These are phyloP conservation scores for Stemphylium lycopersici DNA, from an alignment of 2,329 filamentous ascomycete genomes.

Conservation along the genomic window DNA sequence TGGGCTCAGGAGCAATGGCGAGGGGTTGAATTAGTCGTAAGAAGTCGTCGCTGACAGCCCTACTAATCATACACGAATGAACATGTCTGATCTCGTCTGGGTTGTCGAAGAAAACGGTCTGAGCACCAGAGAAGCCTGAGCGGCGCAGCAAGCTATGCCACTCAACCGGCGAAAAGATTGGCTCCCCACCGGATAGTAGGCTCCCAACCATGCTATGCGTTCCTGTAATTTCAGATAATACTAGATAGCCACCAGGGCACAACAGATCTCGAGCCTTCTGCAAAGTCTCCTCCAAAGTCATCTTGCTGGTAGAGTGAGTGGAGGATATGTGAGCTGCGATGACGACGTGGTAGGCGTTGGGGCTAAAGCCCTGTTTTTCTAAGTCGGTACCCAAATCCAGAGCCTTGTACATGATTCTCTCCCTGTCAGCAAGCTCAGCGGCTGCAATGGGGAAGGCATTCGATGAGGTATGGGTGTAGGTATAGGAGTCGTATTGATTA, in stretches of 20 bases:
- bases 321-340: conserved; percentile 17
- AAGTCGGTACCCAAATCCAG: too few species aligned
- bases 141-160: conserved; percentile 25
- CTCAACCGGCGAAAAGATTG: neutral
- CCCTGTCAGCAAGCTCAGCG: too few species aligned
- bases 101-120: neutral
- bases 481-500: too few species aligned
- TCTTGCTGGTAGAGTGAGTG: conserved; percentile 10
- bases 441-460: too few species aligned
- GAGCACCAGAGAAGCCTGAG: neutral
- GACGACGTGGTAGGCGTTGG: conserved; percentile 21
- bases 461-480: too few species aligned
- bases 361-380: too few species aligned
- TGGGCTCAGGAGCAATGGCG: too few species aligned
- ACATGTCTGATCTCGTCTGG: too few species aligned
- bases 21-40: neutral
- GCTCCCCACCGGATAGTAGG: too few species aligned
- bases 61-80: neutral
- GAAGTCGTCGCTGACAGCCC: neutral
- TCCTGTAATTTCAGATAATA: conserved; percentile 35
- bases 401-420: too few species aligned
- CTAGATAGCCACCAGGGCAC: conserved; percentile 52
- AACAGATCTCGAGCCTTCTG: conserved; percentile 21
- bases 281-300: conserved; percentile 12
- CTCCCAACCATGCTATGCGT: too few species aligned